Base-by-base conservation (phyloP, 495 filamentous ascomycete genomes). In the Aspergillus sclerotiicarbonarius region DNA sequence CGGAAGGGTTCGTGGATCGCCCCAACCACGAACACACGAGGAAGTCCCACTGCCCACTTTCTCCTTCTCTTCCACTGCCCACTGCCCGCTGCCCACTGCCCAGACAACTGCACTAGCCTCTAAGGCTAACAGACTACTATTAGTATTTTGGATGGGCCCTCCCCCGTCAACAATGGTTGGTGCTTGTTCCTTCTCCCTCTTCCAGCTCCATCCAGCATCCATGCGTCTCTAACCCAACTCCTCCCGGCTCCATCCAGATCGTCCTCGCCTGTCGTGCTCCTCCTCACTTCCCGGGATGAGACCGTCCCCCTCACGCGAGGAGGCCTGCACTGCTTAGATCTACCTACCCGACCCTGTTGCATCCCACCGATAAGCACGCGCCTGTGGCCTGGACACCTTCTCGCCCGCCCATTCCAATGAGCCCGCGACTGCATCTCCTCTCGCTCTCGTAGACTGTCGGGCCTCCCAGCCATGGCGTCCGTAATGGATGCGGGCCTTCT, bases 401-500 rank as follows among this genome's bases (percentile, higher is more conserved):
- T 47, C 16, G 37, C 21, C 52, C 37, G 35, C 44, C 32, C 60
- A 57, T 29, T 58, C 54, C 54, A 48, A 58, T 62, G 60, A 53
- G 54, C 9, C 53, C 57, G 43, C 60, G 47, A 55, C 55, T 30
- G 35, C 44, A 57, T 20, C 32, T 29, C 47, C n/a, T 31, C n/a
- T 3, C 31, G 47, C n/a, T 10, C 29, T 32, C 43, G 43, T 6
- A 58, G 60, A 57, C 56, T 32, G 30, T 57, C 47, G 48, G 32
- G 10, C 41, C 44, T n/a, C 16, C 39, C 30, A 32, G 46, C 51
- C 30, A 63, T 62, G 58, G 70, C 66, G 57, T 63, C 68, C 30
- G 57, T 59, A 18, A 67, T 68, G 61, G 60, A 70, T 51, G 60
- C 64, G 76, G 85, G 83, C 76, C 85, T 92, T 51, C 80, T 98